Conservation (phyloP, 108 stramenopile genomes). For the Nitzschia sp. region DNA sequence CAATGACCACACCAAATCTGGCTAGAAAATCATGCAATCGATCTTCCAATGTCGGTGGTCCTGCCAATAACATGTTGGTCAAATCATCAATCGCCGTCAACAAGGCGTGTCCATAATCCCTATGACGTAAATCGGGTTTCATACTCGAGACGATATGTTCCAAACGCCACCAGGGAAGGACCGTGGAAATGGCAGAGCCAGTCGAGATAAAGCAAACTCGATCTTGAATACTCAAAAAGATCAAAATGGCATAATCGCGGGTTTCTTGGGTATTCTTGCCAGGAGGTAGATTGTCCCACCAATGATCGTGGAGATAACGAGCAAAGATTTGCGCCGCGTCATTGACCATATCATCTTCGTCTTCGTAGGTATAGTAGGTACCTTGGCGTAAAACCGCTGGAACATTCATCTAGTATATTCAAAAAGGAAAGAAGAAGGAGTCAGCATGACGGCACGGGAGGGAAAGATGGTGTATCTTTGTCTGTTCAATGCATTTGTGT, state of each 20-base stretch:
- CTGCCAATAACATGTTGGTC: slow-evolving; percentile 56
- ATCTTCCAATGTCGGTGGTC: slow-evolving; percentile 75
- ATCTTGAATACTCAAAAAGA: slow-evolving; percentile 81
- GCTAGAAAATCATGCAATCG: slow-evolving; percentile 68
- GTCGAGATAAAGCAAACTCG: slow-evolving; percentile 87
- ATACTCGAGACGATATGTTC: slow-evolving; percentile 79
- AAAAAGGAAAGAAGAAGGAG: slow-evolving; percentile 19
- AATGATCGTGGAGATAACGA: slow-evolving; percentile 69
- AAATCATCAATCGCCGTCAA: slow-evolving; percentile 68
- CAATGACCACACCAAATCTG: slow-evolving; percentile 81
- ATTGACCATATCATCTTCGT: slow-evolving; percentile 89
- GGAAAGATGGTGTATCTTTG: no score
- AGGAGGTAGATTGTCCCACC: slow-evolving; percentile 43
- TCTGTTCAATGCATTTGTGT: neutral
- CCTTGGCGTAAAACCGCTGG: slow-evolving; percentile 68
- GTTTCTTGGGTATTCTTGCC: slow-evolving; percentile 2
- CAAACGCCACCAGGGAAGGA: slow-evolving; percentile 86
- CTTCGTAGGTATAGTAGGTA: slow-evolving; percentile 81
- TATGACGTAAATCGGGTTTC: slow-evolving; percentile 72
- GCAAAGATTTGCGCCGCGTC: slow-evolving; percentile 90
- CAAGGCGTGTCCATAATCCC: slow-evolving; percentile 69
- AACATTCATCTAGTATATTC: slow-evolving; percentile 56
- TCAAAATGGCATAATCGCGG: slow-evolving; percentile 61
- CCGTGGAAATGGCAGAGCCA: slow-evolving; percentile 52
- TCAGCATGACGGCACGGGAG: no score